Evolutionary conservation across 768 basidiomycete genomes (phyloP), one percentile per base, ranked within the genome.

Genomic region (Punctularia strigosozonata): DNA sequence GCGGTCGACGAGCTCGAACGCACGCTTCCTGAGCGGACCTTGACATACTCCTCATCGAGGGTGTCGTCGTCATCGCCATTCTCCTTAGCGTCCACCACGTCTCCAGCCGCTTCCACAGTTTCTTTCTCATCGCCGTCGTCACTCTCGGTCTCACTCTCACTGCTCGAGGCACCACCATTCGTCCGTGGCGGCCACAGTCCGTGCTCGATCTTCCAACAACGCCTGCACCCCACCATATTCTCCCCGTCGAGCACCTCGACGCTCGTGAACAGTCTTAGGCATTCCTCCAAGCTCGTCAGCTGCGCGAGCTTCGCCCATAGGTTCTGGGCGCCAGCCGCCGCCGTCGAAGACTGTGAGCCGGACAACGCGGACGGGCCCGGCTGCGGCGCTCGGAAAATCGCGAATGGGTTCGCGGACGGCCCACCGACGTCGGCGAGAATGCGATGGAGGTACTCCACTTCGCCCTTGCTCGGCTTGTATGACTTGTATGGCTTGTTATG

Each of bases 211-310:
- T 89, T 91, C 92, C 92, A 98, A 60, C 92, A 98, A 37, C 81
- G 71, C 46, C 82, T 71, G 55, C 92, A 98, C 1, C 90, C 90
- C 38, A 95, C 91, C 63, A 80, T 82, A 49, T 98, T 95, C 49
- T 95, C 92, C 0, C 88, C 89, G 48, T 95, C 86, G 24, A 98
- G 62, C 5, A 87, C 73, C 50, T 98, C 92, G n/a, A 95, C 91
- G 4, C 81, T 70, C 0, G 91, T 95, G 60, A 98, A 98, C 63
- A 84, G 68, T 45, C 77, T 68, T 43, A 94, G 58, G 46, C 85
- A 88, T 41, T 91, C 88, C 50, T 86, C 83, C 20, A 81, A 63
- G 1, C 77, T 73, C 5, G 71, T 66, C 8, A 77, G 61, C 31
- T 71, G 67, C 18, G 61, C 65, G 17, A 60, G 53, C 43, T 66